phyloP scores from a whole-genome alignment of 352 stramenopile genomes.

The Blastocystis sp. region DNA sequence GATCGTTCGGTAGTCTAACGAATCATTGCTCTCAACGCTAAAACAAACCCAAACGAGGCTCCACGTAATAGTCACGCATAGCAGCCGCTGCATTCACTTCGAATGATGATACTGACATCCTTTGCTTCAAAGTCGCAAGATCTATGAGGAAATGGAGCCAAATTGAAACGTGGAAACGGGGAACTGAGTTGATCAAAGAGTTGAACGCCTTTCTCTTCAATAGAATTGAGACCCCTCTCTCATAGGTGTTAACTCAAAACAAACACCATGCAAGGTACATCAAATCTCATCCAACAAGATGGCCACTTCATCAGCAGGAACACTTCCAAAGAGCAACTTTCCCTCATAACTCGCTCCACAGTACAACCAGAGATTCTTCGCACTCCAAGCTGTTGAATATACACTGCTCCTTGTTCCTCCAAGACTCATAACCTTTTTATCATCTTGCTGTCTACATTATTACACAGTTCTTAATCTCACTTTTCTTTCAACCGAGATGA shows the following conservation, averaged over 20 bases:
- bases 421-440: constrained; percentile 38
- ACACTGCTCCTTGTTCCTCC: constrained; percentile 12
- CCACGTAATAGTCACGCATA: too few species aligned
- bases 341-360: constrained; percentile 56
- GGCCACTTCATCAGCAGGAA: constrained; percentile 50
- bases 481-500: constrained; percentile 44
- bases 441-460: constrained; percentile 40
- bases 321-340: constrained; percentile 47
- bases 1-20: too few species aligned
- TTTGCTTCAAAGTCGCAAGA: background rate
- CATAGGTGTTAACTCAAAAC: background rate
- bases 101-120: constrained; percentile 18
- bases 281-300: constrained; percentile 42
- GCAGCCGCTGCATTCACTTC: too few species aligned
- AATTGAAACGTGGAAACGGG: background rate
- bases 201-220: too few species aligned
- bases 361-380: constrained; percentile 52
- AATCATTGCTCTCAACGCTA: too few species aligned
- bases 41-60: too few species aligned
- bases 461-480: background rate
- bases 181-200: background rate
- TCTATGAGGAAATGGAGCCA: background rate
- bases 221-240: too few species aligned
- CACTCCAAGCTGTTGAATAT: constrained; percentile 39
- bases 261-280: background rate